These are phyloP conservation scores for Cyanophora paradoxa DNA, from an alignment of 78 protist species.

Conservation along the genomic window DNA sequence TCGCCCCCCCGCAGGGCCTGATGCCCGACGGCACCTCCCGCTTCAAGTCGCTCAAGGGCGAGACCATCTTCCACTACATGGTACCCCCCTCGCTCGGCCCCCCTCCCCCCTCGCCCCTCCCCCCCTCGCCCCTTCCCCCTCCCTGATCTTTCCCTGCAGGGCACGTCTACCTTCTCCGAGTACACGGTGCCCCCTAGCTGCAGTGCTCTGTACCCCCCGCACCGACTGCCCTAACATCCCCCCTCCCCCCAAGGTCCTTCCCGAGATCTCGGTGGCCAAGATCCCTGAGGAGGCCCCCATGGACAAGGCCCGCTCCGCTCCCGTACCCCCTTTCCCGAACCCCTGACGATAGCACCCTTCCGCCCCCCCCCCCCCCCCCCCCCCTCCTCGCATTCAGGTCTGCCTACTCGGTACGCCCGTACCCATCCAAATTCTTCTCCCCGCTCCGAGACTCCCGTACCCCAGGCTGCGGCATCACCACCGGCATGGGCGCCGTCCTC, in stretches of 20 bases:
- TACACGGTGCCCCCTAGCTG: no score
- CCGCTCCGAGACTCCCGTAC: not conserved
- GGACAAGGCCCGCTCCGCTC: constrained; percentile 28
- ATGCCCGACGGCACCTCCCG: constrained; percentile 84
- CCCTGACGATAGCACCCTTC: no score
- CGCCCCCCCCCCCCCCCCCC: not conserved
- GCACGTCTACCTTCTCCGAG: not conserved
- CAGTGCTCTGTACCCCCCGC: no score
- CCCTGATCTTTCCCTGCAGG: not conserved
- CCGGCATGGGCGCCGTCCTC: constrained; percentile 75
- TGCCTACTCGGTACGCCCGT: constrained; percentile 57
- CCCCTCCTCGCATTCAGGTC: not conserved
- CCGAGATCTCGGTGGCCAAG: constrained; percentile 73
- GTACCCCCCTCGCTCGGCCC: constrained; percentile 8
- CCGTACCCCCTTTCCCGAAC: not conserved
- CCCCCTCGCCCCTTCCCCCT: no score
- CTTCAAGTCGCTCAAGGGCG: constrained; percentile 58
- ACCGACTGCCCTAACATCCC: no score
- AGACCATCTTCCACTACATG: constrained; percentile 71
- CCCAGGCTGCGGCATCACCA: constrained; percentile 60
- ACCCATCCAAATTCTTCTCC: constrained; percentile 37
- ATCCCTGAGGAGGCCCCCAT: constrained; percentile 57
- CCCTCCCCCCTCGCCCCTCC: no score
- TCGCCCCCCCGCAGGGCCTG: constrained; percentile 70
- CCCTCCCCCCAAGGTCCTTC: constrained; percentile 81